Base-by-base conservation (phyloP, 257 asterid genomes). In the Scutellaria barbata region DNA sequence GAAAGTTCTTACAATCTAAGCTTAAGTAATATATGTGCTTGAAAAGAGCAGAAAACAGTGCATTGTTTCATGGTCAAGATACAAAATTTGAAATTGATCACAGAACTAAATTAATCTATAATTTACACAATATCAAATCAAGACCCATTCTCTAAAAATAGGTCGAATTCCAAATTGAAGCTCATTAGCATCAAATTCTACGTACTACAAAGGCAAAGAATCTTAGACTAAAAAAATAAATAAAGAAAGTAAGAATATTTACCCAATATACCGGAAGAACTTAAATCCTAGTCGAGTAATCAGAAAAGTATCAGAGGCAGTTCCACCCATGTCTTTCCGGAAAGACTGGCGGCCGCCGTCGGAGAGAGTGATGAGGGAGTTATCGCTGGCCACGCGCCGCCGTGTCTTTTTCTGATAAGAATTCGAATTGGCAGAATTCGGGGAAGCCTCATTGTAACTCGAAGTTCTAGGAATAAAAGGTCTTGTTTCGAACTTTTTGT, bases 231-330 rank as follows among this genome's bases (percentile, higher is more conserved):
- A 30, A 30, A 30, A 30, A 35, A 56, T 6, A 7, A 22, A 6
- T 12, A 50, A 30, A 22, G 7, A 59, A 67, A 10, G 14, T 46
- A 18, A 61, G 10, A 74, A 76, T 7, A 3, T 18, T 83, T 85
- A 94, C 98, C 98, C 97, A 13, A 95, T 84, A 84, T 79, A 92
- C 10, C 86, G 61, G 85, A 88, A 69, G 68, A 95, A 79, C 74
- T 73, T 82, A 50, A 84, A 78, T 76, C 85, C 74, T 42, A 87
- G 81, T 20, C 95, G 86, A 42, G 96, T 85, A 72, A 84, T 75
- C 78, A 80, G 16, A 71, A 68, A 80, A 42, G 96, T 83, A 65
- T 86, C 96, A 30, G 89, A 76, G 41, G 86, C 90, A 59, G 89
- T 86, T 69, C 74, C 74, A 16, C 86, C 89, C 65, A 80, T 63